Evolutionary conservation across 345 rosid species (phyloP).

Genomic region (Balakata baccata): DNA sequence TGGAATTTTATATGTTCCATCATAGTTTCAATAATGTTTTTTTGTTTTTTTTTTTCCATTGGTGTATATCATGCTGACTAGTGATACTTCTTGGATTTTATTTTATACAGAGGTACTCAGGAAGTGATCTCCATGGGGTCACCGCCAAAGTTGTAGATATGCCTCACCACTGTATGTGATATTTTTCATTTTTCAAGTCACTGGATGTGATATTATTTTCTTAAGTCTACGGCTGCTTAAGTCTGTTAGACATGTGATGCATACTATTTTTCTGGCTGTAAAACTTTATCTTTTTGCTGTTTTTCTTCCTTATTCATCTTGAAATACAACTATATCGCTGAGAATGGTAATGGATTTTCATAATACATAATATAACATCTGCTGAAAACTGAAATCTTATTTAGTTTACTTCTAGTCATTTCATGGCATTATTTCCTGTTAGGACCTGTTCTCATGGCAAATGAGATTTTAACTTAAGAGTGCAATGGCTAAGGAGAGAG

Average conservation of each 20-base stretch:
- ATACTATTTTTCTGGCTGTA: background rate
- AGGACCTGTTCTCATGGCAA: background rate
- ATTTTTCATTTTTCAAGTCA: no score
- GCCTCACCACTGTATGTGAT: slow-evolving; percentile 85
- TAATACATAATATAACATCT: background rate
- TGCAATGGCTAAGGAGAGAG: background rate
- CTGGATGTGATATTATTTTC: slow-evolving; percentile 48
- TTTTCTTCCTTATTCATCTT: background rate
- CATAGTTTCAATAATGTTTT: background rate
- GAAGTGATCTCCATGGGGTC: slow-evolving; percentile 83
- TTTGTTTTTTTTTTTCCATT: background rate
- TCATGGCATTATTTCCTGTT: background rate
- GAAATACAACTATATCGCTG: no score
- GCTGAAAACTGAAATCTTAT: background rate
- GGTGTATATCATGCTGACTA: background rate
- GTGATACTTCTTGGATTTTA: slow-evolving; percentile 10
- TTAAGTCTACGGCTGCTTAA: slow-evolving; percentile 1
- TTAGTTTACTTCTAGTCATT: background rate
- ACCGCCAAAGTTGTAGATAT: slow-evolving; percentile 79
- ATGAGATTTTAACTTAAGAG: background rate
- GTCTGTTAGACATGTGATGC: slow-evolving; percentile 12
- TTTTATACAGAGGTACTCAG: slow-evolving; percentile 69
- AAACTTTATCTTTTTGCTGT: background rate
- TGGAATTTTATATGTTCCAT: slow-evolving; percentile 1
- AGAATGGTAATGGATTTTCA: background rate